Conservation (phyloP, 2,329 filamentous ascomycete species). For the Alternaria brassicae region DNA sequence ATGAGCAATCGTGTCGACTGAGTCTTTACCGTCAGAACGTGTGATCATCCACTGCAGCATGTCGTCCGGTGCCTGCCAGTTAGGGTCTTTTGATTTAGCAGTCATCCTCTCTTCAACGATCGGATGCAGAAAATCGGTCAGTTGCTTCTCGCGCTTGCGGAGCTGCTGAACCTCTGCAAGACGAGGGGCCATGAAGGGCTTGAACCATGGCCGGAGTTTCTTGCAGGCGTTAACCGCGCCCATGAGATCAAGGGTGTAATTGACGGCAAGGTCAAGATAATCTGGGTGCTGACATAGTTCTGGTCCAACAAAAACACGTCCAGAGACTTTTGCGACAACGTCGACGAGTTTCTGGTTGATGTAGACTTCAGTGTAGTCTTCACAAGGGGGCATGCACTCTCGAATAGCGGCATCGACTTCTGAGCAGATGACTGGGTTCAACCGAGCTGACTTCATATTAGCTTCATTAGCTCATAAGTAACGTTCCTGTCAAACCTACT, state of each 20-base stretch:
- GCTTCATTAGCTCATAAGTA: background rate
- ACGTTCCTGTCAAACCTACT: slow-evolving; percentile 23
- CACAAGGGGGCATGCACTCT: slow-evolving; percentile 36
- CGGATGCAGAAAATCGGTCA: slow-evolving; percentile 28
- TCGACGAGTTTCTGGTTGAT: slow-evolving; percentile 39
- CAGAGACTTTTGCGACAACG: slow-evolving; percentile 46
- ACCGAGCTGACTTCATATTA: slow-evolving; percentile 32
- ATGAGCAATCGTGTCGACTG: slow-evolving; percentile 12
- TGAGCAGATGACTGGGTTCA: slow-evolving; percentile 37
- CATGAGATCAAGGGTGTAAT: slow-evolving; percentile 46
- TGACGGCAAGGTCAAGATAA: slow-evolving; percentile 39
- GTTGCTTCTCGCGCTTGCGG: slow-evolving; percentile 23
- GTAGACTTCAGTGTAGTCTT: slow-evolving; percentile 43
- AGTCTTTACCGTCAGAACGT: slow-evolving; percentile 13
- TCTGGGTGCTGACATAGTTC: slow-evolving; percentile 38
- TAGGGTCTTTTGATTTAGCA: slow-evolving; percentile 33
- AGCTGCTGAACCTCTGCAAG: slow-evolving; percentile 34
- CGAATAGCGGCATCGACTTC: slow-evolving; percentile 41
- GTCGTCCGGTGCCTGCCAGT: slow-evolving; percentile 47
- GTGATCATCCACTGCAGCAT: slow-evolving; percentile 51
- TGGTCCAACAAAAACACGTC: slow-evolving; percentile 44
- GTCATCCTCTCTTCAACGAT: slow-evolving; percentile 35
- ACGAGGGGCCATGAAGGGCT: slow-evolving; percentile 35
- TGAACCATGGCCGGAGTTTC: slow-evolving; percentile 32
- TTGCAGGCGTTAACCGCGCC: slow-evolving; percentile 38